Evolutionary conservation across 1,139 yeast genomes (phyloP).

Genomic region (Yamadazyma triangularis): DNA sequence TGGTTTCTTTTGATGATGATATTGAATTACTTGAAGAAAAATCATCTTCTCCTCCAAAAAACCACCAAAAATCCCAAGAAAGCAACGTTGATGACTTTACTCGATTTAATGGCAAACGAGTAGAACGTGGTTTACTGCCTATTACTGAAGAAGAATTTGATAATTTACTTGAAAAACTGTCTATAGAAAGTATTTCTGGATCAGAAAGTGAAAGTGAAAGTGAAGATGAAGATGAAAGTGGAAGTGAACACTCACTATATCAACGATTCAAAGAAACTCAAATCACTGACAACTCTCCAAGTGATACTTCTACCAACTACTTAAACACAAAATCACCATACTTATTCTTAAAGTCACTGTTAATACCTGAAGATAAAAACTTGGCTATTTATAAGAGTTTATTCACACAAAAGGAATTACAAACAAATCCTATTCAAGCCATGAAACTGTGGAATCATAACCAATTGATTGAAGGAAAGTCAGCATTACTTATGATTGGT

Average conservation of each 20-base stretch:
- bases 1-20: constrained; percentile 54
- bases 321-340: constrained; percentile 64
- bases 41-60: no score
- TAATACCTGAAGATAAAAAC: constrained; percentile 43
- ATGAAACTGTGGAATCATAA: constrained; percentile 29
- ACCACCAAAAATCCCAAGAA: constrained; percentile 14
- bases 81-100: constrained; percentile 56
- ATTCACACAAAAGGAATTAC: constrained; percentile 36
- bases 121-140: constrained; percentile 39
- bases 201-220: constrained; percentile 28
- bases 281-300: constrained; percentile 5
- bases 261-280: constrained; percentile 9
- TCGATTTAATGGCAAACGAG: constrained; percentile 56
- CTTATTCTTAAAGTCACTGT: constrained; percentile 47
- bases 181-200: constrained; percentile 59
- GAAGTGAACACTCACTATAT: constrained; percentile 18
- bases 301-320: constrained; percentile 19
- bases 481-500: constrained; percentile 88
- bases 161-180: constrained; percentile 44
- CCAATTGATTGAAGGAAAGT: constrained; percentile 28
- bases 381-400: constrained; percentile 69
- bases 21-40: no score
- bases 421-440: constrained; percentile 37
- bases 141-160: constrained; percentile 61
- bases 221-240: constrained; percentile 20